phyloP scores from a whole-genome alignment of 768 basidiomycete species.

The Tylopilus felleus region DNA sequence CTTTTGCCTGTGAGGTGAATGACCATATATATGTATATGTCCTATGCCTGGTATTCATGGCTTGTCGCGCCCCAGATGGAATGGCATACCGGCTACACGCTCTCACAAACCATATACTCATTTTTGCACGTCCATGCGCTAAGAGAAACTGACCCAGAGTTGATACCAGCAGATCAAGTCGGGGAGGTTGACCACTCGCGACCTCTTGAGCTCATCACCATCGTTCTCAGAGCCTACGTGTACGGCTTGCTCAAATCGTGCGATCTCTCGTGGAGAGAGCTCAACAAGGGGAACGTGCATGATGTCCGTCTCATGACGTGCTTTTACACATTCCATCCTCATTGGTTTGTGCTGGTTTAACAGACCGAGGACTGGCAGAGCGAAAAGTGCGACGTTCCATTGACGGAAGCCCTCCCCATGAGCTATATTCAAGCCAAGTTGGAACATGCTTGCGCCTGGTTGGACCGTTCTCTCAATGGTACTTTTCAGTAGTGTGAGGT shows the following conservation, averaged over 20 bases:
- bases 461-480: conserved; percentile 47
- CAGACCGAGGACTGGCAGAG: conserved; percentile 88
- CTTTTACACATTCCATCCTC: conserved; percentile 12
- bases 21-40: conserved; percentile 13
- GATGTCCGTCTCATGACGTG: conserved; percentile 56
- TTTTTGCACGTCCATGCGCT: conserved; percentile 69
- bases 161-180: conserved; percentile 30
- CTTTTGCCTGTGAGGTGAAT: conserved; percentile 74
- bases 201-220: conserved; percentile 59
- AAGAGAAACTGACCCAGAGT: conserved; percentile 56
- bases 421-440: conserved; percentile 50
- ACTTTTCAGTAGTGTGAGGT: background rate
- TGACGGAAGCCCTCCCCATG: conserved; percentile 62
- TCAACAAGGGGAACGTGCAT: conserved; percentile 67
- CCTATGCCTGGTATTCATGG: conserved; percentile 13
- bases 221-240: conserved; percentile 65
- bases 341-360: conserved; percentile 9
- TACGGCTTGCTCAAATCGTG: conserved; percentile 76
- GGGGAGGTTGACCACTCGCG: conserved; percentile 40
- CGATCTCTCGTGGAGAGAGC: conserved; percentile 77
- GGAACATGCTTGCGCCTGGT: conserved; percentile 62
- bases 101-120: conserved; percentile 86
- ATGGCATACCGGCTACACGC: conserved; percentile 81
- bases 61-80: conserved; percentile 55
- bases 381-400: conserved; percentile 80